Conservation (phyloP, 179 eudicot genomes). For the Beta lomatogona region DNA sequence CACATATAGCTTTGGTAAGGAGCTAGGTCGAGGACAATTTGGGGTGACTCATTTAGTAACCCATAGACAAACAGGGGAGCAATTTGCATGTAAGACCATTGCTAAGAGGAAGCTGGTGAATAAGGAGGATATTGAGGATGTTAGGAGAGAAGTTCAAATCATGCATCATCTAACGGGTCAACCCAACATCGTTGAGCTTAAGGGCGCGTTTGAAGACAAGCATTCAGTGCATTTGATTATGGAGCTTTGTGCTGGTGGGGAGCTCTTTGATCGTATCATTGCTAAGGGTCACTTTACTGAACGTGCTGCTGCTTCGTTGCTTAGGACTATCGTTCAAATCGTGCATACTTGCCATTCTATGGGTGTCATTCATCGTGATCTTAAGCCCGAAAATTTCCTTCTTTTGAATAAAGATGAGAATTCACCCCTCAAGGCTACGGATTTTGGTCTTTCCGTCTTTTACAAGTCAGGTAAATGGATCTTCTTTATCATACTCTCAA, state of each 20-base stretch:
- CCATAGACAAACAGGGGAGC: conserved; percentile 56
- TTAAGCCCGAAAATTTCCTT: conserved; percentile 75
- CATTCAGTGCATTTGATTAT: conserved; percentile 70
- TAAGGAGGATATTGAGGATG: conserved; percentile 77
- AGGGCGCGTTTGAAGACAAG: conserved; percentile 71
- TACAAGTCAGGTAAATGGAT: conserved; percentile 54
- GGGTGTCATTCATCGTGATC: conserved; percentile 83
- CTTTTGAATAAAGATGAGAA: conserved; percentile 66
- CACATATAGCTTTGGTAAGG: conserved; percentile 59
- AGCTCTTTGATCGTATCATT: conserved; percentile 71
- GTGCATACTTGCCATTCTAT: conserved; percentile 76
- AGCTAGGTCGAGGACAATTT: conserved; percentile 73
- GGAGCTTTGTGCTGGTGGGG: conserved; percentile 85
- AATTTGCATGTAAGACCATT: conserved; percentile 66
- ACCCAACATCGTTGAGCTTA: conserved; percentile 65
- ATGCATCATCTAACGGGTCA: conserved; percentile 70
- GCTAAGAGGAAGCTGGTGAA: conserved; percentile 68
- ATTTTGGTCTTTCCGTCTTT: conserved; percentile 78
- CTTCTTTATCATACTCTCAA: background rate
- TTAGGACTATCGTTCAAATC: conserved; percentile 69
- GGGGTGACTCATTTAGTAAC: conserved; percentile 74
- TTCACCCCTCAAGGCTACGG: conserved; percentile 76
- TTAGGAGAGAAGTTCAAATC: conserved; percentile 66
- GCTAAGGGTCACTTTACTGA: conserved; percentile 75
- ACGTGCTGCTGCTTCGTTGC: conserved; percentile 65